Evolutionary conservation across 2,329 filamentous ascomycete species (phyloP).

Genomic region (Fusarium tricinctum): DNA sequence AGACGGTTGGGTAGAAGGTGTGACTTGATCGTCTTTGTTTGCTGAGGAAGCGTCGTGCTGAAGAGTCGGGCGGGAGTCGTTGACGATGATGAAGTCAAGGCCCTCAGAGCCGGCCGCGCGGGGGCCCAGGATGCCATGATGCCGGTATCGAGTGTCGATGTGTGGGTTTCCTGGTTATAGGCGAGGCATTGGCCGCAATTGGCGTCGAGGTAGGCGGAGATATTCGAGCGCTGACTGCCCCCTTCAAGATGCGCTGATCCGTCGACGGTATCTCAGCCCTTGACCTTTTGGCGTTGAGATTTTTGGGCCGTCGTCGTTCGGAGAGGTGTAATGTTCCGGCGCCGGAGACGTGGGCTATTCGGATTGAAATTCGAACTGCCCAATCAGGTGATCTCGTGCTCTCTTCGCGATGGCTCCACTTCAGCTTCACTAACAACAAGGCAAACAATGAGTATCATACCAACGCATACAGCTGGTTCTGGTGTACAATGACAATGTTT

Average conservation of each 20-base stretch:
- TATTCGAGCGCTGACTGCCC: constrained; percentile 32
- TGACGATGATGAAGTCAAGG: constrained; percentile 37
- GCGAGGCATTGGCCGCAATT: constrained; percentile 47
- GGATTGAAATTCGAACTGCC: neutral
- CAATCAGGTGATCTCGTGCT: constrained; percentile 56
- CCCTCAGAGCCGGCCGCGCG: constrained; percentile 40
- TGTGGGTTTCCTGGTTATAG: constrained; percentile 20
- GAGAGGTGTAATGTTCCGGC: constrained; percentile 48
- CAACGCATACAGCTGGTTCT: constrained; percentile 4
- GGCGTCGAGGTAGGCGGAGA: constrained; percentile 20
- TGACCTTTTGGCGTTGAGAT: constrained; percentile 41
- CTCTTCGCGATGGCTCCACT: constrained; percentile 48
- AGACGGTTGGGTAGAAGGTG: constrained; percentile 62
- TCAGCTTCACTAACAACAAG: constrained; percentile 28
- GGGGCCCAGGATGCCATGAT: constrained; percentile 46
- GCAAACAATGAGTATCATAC: constrained; percentile 9
- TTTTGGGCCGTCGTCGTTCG: constrained; percentile 44
- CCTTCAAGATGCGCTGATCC: constrained; percentile 45
- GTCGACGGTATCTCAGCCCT: constrained; percentile 15
- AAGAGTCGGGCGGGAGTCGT: constrained; percentile 50
- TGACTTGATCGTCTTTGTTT: constrained; percentile 59
- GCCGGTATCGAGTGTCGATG: neutral
- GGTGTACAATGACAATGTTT: constrained; percentile 60
- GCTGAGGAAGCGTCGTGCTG: constrained; percentile 54
- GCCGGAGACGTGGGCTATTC: constrained; percentile 22